Conservation (phyloP, 2,329 filamentous ascomycete genomes). For the Fusarium drepaniforme region DNA sequence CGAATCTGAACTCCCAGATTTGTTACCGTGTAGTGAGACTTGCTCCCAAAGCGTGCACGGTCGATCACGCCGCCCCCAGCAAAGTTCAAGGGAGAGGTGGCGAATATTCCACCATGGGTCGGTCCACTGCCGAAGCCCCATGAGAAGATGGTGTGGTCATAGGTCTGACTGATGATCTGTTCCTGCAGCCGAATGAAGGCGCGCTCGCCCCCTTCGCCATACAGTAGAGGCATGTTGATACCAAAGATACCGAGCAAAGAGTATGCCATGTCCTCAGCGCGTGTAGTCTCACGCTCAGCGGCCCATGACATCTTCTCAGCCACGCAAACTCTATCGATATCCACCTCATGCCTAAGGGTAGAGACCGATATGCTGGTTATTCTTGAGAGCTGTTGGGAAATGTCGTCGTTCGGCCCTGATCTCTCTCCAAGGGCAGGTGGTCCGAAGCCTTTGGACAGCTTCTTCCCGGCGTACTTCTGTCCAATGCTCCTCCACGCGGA, state of each 20-base stretch:
- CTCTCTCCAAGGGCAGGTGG: background rate
- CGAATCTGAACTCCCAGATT: background rate
- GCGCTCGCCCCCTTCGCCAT: background rate
- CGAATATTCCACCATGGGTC: background rate
- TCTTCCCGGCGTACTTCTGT: background rate
- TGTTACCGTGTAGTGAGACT: background rate
- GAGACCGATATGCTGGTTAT: background rate
- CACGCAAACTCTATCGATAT: background rate
- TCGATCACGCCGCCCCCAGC: background rate
- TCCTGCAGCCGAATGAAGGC: background rate
- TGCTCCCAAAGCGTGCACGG: background rate
- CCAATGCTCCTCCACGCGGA: background rate
- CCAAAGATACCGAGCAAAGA: background rate
- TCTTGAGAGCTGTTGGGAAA: background rate
- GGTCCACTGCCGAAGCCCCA: background rate
- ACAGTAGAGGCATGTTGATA: background rate
- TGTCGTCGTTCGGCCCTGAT: background rate
- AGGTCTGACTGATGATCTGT: background rate
- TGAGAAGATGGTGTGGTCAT: background rate
- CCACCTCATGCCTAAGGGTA: background rate
- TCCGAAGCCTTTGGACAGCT: background rate
- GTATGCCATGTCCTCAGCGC: background rate
- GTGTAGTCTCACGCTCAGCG: background rate
- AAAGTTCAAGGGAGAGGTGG: background rate
- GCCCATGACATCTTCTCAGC: background rate